Base-by-base conservation (phyloP, 2,329 filamentous ascomycete genomes). In the Pleoardoris graminearum region DNA sequence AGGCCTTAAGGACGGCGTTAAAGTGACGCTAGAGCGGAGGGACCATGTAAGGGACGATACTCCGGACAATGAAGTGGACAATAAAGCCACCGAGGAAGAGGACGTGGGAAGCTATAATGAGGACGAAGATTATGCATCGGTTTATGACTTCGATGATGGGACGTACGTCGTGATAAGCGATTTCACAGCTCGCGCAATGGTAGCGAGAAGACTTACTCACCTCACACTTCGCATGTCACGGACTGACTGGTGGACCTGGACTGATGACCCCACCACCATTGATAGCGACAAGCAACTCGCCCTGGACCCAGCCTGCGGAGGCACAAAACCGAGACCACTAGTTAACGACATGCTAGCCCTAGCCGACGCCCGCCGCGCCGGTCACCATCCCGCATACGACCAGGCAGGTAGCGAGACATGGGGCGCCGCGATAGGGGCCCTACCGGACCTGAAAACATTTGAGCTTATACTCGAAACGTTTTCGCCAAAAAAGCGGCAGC, bases 131-230 rank as follows among this genome's bases (percentile, higher is more conserved):
- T n/a, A n/a, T n/a, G n/a, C n/a, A n/a, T n/a, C n/a, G n/a, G n/a
- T n/a, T 45, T n/a, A n/a, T 19, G 10, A 7, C 42, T 3, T 38
- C 21, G 23, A 42, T 5, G 12, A 39, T 25, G 23, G 6, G 11
- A 29, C 5, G 14, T 54, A 16, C 37, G 17, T 23, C 14, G 37
- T 23, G 39, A 30, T 17, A 30, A 4, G 39, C 23, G 30, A n/a
- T n/a, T 52, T 42, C 36, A 52, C 35, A 21, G 43, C 50, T 43
- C 19, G 25, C n/a, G 43, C 50, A 5, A 48, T 52, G 50, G 33
- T 52, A 36, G 37, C 39, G 8, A 42, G 39, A n/a, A 42, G 16
- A 11, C 22, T 42, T 7, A 30, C 39, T 17, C 39, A 30, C n/a
- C 16, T 42, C 12, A 42, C 39, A 7, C n/a, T 42, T 17, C 39